A percentile compares a stretch with the other conserved stretches of the same genome.
These are phyloP conservation scores for Zygoascus meyerae DNA, from an alignment of 1,139 yeast genomes.

Conservation along the genomic window DNA sequence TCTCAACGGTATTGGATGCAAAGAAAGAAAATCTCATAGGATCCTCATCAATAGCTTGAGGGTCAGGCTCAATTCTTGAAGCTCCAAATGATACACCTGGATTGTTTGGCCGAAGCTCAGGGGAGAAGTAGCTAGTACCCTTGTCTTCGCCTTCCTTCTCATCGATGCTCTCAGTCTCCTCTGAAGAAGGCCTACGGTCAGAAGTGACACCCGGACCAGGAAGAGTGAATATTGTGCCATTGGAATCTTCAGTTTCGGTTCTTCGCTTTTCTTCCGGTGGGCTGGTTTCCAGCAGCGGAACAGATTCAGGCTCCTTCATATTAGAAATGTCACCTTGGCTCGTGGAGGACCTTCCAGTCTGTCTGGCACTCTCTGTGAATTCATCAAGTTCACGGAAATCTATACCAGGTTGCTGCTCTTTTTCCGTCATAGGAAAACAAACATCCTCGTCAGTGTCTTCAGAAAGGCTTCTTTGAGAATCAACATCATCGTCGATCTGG, in stretches of 20 bases:
- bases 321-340: background rate
- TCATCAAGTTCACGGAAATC: slow-evolving; percentile 38
- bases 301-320: slow-evolving; percentile 1
- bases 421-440: slow-evolving; percentile 87
- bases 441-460: slow-evolving; percentile 84
- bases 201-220: slow-evolving; percentile 1
- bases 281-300: background rate
- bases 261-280: background rate
- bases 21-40: slow-evolving; percentile 69
- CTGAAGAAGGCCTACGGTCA: background rate
- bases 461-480: slow-evolving; percentile 29
- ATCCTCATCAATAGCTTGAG: background rate
- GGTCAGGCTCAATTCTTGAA: slow-evolving; percentile 4
- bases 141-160: background rate
- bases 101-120: background rate
- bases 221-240: background rate
- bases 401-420: slow-evolving; percentile 29
- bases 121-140: background rate
- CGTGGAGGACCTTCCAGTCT: background rate
- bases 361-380: slow-evolving; percentile 25
- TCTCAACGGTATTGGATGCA: slow-evolving; percentile 74
- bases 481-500: slow-evolving; percentile 17
- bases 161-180: background rate
- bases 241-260: slow-evolving; percentile 1
- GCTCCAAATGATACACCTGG: slow-evolving; percentile 7